Conservation (phyloP, 805 yeast species). For the Sugiyamaella mastotermitis region DNA sequence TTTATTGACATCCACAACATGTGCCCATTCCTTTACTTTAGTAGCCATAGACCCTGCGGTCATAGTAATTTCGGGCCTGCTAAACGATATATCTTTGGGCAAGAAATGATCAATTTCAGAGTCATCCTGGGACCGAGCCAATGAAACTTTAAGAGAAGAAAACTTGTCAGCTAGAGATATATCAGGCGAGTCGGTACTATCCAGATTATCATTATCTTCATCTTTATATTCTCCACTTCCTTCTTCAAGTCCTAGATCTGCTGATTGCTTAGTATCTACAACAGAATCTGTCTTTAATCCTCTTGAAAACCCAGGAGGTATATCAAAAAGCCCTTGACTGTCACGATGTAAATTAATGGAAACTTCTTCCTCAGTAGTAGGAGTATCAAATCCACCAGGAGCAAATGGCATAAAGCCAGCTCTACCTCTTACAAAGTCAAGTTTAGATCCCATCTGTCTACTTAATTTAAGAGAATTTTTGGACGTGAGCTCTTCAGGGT, state of each 20-base stretch:
- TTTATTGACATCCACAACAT: constrained; percentile 82
- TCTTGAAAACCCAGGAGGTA: constrained; percentile 75
- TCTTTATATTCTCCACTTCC: constrained; percentile 14
- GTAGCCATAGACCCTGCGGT: constrained; percentile 18
- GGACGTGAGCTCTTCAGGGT: constrained; percentile 45
- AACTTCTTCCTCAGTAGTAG: constrained; percentile 20
- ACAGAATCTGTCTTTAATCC: constrained; percentile 40
- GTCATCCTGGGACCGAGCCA: constrained; percentile 3
- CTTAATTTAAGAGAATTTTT: constrained; percentile 67
- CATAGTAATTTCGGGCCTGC: constrained; percentile 30
- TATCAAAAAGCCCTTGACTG: constrained; percentile 67
- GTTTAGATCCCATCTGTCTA: constrained; percentile 57
- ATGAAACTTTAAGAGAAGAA: background rate
- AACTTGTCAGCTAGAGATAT: constrained; percentile 8
- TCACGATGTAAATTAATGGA: constrained; percentile 52
- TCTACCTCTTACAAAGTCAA: constrained; percentile 61
- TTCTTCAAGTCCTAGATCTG: constrained; percentile 19
- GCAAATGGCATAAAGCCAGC: constrained; percentile 78
- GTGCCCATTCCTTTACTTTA: constrained; percentile 79
- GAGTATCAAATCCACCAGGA: constrained; percentile 72
- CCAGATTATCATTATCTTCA: constrained; percentile 14
- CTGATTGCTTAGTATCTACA: constrained; percentile 33
- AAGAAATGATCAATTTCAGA: constrained; percentile 40
- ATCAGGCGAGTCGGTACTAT: constrained; percentile 7
- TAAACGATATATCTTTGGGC: constrained; percentile 46